phyloP scores from a whole-genome alignment of 345 rosid genomes.

The Gossypium arboreum region DNA sequence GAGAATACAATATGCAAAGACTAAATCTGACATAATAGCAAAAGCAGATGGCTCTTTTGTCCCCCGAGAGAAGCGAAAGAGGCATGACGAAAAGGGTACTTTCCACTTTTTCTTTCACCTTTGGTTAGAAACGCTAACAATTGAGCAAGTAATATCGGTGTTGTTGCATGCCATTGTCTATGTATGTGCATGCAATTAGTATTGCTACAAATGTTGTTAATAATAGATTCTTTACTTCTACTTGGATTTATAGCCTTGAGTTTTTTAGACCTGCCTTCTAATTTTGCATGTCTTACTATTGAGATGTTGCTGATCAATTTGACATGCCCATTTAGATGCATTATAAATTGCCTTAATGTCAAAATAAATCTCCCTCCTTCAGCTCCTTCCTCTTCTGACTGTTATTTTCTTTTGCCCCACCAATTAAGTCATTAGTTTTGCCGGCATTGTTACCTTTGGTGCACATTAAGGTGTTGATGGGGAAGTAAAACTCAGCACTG shows the following conservation, averaged over 20 bases:
- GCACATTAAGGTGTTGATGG: not conserved
- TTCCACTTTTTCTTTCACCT: not conserved
- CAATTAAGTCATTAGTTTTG: not conserved
- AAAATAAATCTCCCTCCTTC: not conserved
- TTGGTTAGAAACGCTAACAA: not conserved
- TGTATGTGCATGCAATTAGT: not conserved
- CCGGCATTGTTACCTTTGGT: not conserved
- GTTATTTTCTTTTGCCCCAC: not conserved
- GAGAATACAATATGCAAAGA: conserved; percentile 94
- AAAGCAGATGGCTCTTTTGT: conserved; percentile 98
- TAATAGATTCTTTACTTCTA: not conserved
- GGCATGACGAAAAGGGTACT: conserved; percentile 89
- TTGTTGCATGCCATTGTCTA: not conserved
- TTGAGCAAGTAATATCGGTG: not conserved
- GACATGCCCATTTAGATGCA: not conserved
- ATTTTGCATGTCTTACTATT: not conserved
- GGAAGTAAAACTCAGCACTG: not conserved
- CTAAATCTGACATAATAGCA: conserved; percentile 87
- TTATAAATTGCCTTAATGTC: not conserved
- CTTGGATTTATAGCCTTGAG: not conserved
- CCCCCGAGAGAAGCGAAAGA: conserved; percentile 90
- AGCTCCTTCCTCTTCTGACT: not conserved
- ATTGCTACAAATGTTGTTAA: not conserved
- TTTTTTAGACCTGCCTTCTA: not conserved
- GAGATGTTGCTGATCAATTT: not conserved